These are phyloP conservation scores for Colletotrichum sp. DNA, from an alignment of 2,329 filamentous ascomycete genomes.

Conservation along the genomic window DNA sequence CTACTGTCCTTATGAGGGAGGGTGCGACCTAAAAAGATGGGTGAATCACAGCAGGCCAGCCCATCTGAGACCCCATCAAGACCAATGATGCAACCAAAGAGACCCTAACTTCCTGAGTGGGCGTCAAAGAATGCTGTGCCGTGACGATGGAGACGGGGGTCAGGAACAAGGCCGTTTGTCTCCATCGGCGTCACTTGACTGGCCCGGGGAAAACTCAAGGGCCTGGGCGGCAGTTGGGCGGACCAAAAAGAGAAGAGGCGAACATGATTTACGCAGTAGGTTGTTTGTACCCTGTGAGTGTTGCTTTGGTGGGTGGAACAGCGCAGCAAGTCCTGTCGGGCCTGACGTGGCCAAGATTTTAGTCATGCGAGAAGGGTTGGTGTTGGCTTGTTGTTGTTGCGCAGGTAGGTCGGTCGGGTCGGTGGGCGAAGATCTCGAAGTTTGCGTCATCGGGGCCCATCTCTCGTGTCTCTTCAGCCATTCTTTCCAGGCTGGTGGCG, in stretches of 20 bases:
- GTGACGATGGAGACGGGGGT: background rate
- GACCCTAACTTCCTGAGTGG: background rate
- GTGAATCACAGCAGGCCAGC: conserved; percentile 3
- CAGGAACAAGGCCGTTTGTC: background rate
- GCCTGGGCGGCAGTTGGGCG: background rate
- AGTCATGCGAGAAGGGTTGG: conserved; percentile 7
- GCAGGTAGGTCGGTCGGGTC: background rate
- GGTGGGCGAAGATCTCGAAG: background rate
- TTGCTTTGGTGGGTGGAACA: background rate
- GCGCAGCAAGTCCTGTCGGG: conserved; percentile 1
- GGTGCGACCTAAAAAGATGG: background rate
- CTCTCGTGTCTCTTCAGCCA: background rate
- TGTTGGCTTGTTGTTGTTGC: background rate
- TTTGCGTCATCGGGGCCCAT: conserved; percentile 17
- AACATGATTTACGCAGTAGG: background rate
- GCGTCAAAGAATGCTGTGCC: background rate
- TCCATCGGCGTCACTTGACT: conserved; percentile 10
- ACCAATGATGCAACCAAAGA: conserved; percentile 18
- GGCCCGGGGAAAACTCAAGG: background rate
- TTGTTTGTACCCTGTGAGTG: background rate
- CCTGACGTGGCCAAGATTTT: conserved; percentile 19
- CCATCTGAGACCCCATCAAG: background rate
- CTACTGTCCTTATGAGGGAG: background rate
- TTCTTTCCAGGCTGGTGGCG: background rate
- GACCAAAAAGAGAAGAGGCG: background rate